Base-by-base conservation (phyloP, 441 rosid genomes). In the Euphorbia corollata region DNA sequence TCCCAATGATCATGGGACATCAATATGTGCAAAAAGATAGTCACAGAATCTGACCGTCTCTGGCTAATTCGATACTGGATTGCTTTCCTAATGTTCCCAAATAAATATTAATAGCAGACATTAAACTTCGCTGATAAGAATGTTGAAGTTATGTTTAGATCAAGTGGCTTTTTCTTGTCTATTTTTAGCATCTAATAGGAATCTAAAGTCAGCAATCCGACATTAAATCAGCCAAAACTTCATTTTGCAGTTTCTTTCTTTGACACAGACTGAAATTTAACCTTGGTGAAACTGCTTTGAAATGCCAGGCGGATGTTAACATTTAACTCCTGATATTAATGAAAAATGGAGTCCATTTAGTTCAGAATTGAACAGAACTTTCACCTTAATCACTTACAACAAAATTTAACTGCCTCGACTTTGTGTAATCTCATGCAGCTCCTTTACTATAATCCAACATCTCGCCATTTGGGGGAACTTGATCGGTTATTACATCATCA, bases 391-490 rank as follows among this genome's bases (percentile, higher is more conserved):
- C 11, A 3, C 30, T 24, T 51, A 38, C n/a, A 24, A n/a, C 54
- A n/a, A 54, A 57, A 23, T 22, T 54, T 64, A 20, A 64, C 41
- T 54, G 47, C 45, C 57, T 55, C 63, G 45, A 69, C 24, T 63
- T 68, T 47, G 58, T 63, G 16, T 61, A 61, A 45, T 71, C 39
- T 4, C 55, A 1, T 86, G 85, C 95, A 95, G 99, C 79, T 88
- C 93, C 75, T 92, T 90, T 68, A 95, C 99, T 6, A 77, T 82
- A 60, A 72, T 92, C 77, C 99, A 95, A 77, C 96, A 83, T 75
- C 80, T 92, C 23, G 95, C 99, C 71, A 87, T 92, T 68, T 95
- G 97, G 97, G 98, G 97, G 34, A 95, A 92, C 77, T 83, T 95
- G 67, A 74, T 81, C 66, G 92, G 78, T 65, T 95, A 92, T 78